Conservation (phyloP, 495 filamentous ascomycete genomes). For the Recurvomyces mirabilis region DNA sequence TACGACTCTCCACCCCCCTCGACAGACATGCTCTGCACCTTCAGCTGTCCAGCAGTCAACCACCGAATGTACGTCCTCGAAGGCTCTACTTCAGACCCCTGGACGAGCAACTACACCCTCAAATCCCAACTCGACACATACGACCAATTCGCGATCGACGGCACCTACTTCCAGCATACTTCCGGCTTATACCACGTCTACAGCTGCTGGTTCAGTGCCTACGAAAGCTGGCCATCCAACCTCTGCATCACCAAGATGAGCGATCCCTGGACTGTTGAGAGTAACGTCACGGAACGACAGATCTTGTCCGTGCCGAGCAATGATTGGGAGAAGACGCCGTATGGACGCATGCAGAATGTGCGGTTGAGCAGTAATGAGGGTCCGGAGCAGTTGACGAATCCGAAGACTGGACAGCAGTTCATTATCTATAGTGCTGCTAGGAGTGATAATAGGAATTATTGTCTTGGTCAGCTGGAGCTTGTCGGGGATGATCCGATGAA, state of each 20-base stretch:
- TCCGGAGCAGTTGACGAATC: constrained; percentile 40
- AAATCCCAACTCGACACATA: constrained; percentile 39
- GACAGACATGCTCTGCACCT: constrained; percentile 26
- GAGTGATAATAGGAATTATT: constrained; percentile 38
- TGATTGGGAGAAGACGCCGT: constrained; percentile 40
- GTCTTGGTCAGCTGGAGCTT: constrained; percentile 34
- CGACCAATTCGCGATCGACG: constrained; percentile 43
- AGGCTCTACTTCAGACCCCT: constrained; percentile 32
- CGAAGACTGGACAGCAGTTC: constrained; percentile 36
- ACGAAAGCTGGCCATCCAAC: constrained; percentile 40
- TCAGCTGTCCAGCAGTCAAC: constrained; percentile 34
- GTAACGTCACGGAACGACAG: constrained; percentile 33
- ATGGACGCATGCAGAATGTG: constrained; percentile 34
- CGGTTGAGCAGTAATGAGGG: constrained; percentile 39
- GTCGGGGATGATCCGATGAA: constrained; percentile 42
- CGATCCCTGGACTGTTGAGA: constrained; percentile 37
- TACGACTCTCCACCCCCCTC: constrained; percentile 34
- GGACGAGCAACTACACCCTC: constrained; percentile 33
- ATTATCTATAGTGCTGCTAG: constrained; percentile 39
- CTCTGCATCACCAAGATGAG: constrained; percentile 40
- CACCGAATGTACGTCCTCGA: constrained; percentile 43
- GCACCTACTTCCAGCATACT: constrained; percentile 37
- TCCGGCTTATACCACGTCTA: constrained; percentile 40
- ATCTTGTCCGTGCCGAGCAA: constrained; percentile 36
- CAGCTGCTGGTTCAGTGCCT: constrained; percentile 38